Evolutionary conservation across 2,329 filamentous ascomycete genomes (phyloP).

Genomic region (Clarireedia hainanense): DNA sequence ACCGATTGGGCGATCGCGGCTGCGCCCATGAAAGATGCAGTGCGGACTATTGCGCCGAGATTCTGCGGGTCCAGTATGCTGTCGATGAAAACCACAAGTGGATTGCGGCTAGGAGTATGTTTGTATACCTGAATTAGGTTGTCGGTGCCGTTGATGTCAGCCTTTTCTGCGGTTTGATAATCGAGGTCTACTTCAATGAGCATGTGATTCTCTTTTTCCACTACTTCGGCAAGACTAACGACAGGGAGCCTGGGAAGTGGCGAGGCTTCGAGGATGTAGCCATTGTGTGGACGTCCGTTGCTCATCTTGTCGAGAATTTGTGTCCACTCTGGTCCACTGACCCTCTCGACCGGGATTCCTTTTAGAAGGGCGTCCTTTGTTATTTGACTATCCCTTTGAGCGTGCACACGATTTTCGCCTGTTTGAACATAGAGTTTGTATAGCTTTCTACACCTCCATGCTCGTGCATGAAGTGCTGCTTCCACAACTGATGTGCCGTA

Average conservation of each 20-base stretch:
- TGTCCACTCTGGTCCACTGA: slow-evolving; percentile 50
- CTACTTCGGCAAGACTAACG: slow-evolving; percentile 39
- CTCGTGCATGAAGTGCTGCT: slow-evolving; percentile 59
- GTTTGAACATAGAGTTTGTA: slow-evolving; percentile 78
- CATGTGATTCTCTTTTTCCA: slow-evolving; percentile 24
- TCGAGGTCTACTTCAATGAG: slow-evolving; percentile 46
- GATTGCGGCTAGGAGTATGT: slow-evolving; percentile 41
- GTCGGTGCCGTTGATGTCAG: slow-evolving; percentile 60
- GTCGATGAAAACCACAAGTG: slow-evolving; percentile 67
- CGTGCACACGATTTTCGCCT: slow-evolving; percentile 45
- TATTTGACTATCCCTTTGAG: slow-evolving; percentile 38
- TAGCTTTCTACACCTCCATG: slow-evolving; percentile 54
- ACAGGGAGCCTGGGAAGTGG: slow-evolving; percentile 68
- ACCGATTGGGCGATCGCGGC: slow-evolving; percentile 74
- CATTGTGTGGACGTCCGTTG: slow-evolving; percentile 78
- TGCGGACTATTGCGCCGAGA: slow-evolving; percentile 79
- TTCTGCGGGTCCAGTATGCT: slow-evolving; percentile 82
- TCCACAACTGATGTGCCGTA: slow-evolving; percentile 78
- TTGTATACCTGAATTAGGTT: slow-evolving; percentile 36
- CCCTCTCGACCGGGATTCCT: slow-evolving; percentile 47
- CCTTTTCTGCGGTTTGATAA: slow-evolving; percentile 68
- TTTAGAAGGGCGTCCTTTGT: slow-evolving; percentile 39
- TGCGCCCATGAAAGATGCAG: slow-evolving; percentile 83
- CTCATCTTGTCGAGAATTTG: slow-evolving; percentile 77
- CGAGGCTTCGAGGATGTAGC: slow-evolving; percentile 79